These are phyloP conservation scores for Huntiella abstrusa DNA, from an alignment of 2,329 filamentous ascomycete species.

Conservation along the genomic window DNA sequence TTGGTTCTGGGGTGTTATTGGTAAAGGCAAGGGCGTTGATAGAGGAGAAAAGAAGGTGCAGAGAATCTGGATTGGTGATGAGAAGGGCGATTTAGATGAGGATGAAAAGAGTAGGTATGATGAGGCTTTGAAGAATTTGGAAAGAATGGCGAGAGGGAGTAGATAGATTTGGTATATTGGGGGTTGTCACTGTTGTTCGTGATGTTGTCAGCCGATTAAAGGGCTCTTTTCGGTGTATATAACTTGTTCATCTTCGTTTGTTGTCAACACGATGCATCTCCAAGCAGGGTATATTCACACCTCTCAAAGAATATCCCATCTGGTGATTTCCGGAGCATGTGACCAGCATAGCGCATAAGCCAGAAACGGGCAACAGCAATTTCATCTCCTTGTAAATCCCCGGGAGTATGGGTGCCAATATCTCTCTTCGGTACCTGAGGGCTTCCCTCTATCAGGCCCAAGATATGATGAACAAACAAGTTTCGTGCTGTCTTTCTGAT, in stretches of 20 bases:
- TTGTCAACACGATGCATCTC: not conserved
- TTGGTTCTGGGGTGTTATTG: conserved; percentile 84
- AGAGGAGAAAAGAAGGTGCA: conserved; percentile 25
- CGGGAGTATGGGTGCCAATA: too few relatives aligned
- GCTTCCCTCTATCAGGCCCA: too few relatives aligned
- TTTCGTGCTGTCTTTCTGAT: too few relatives aligned
- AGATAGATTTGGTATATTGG: not conserved
- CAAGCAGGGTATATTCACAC: too few relatives aligned
- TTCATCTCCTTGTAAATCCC: too few relatives aligned
- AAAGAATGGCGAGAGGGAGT: conserved; percentile 32
- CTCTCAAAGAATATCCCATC: too few relatives aligned
- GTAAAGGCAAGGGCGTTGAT: conserved; percentile 32
- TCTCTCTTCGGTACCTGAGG: too few relatives aligned
- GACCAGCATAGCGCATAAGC: too few relatives aligned
- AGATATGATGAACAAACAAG: too few relatives aligned
- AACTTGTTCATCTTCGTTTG: not conserved
- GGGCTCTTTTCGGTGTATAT: not conserved
- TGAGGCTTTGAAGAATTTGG: conserved; percentile 40
- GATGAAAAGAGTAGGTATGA: conserved; percentile 30
- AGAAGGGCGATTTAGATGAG: conserved; percentile 25
- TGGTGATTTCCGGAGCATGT: too few relatives aligned
- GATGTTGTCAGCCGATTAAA: not conserved
- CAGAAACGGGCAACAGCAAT: too few relatives aligned
- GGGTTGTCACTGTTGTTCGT: not conserved
- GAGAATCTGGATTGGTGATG: conserved; percentile 22